phyloP scores from a whole-genome alignment of 495 filamentous ascomycete species.

The Arthonia radiata region DNA sequence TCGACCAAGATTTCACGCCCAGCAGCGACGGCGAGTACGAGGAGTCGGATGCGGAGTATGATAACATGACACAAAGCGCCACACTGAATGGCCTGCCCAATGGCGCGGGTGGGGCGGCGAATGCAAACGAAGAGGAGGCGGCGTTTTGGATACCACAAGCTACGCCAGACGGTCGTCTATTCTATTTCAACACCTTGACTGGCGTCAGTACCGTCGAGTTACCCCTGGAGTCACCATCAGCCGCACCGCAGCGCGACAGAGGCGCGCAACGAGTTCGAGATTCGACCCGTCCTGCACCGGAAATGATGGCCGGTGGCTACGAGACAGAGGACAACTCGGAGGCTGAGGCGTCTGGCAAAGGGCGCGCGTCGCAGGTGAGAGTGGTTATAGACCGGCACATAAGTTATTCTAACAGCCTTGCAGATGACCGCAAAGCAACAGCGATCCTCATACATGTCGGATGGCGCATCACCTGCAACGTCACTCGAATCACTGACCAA shows the following conservation, averaged over 20 bases:
- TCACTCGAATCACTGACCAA: not conserved
- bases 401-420: too few species aligned
- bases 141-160: slow-evolving; percentile 98
- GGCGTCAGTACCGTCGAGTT: slow-evolving; percentile 81
- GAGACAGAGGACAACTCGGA: slow-evolving; percentile 17
- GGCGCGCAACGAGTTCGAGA: too few species aligned
- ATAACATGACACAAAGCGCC: too few species aligned
- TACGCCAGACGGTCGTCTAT: slow-evolving; percentile 78
- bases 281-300: slow-evolving; percentile 73
- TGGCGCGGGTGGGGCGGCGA: too few species aligned
- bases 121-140: slow-evolving; percentile 61
- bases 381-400: too few species aligned
- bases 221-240: slow-evolving; percentile 30
- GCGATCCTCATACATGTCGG: not conserved
- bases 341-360: not conserved
- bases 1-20: too few species aligned
- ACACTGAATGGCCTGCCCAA: too few species aligned
- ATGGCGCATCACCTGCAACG: not conserved
- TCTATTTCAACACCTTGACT: slow-evolving; percentile 93
- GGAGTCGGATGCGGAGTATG: not conserved
- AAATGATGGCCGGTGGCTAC: slow-evolving; percentile 71
- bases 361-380: too few species aligned
- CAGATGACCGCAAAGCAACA: not conserved
- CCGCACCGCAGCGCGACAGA: too few species aligned
- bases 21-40: too few species aligned